These are phyloP conservation scores for Leishmania arabica DNA, from an alignment of 208 protist genomes.

Conservation along the genomic window DNA sequence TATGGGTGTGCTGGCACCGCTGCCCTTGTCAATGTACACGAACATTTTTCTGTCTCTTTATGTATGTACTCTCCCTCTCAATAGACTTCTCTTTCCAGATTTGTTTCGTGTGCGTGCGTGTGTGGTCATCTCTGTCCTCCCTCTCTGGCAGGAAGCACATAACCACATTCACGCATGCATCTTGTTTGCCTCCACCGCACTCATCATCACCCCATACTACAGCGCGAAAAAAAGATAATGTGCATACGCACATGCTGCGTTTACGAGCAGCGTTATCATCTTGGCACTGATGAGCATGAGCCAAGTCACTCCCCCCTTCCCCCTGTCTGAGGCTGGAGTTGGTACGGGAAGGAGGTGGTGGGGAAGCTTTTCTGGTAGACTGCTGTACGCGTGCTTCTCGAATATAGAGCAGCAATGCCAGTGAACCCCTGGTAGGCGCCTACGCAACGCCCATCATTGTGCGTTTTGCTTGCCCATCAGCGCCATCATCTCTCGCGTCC, in stretches of 20 bases:
- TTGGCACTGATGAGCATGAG: neutral
- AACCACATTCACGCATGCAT: neutral
- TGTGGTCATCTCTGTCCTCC: neutral
- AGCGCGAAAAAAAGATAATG: neutral
- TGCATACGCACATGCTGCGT: neutral
- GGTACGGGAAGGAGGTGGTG: neutral
- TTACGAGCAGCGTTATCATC: neutral
- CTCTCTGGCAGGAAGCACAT: neutral
- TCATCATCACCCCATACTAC: neutral
- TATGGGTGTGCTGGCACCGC: neutral
- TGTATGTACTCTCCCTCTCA: neutral
- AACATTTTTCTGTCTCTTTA: neutral
- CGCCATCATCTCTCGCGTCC: neutral
- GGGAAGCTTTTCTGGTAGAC: neutral
- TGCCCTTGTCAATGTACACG: neutral
- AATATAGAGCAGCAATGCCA: neutral
- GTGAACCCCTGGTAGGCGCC: neutral
- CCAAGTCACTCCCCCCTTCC: neutral
- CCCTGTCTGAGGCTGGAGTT: neutral
- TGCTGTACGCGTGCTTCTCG: neutral
- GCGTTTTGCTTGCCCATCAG: conserved; percentile 8
- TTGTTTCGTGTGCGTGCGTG: neutral
- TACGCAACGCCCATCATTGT: neutral
- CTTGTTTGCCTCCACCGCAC: neutral
- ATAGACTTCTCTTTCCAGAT: neutral